A percentile compares a stretch with the other conserved stretches of the same genome.
Evolutionary conservation across 805 yeast genomes (phyloP).

Genomic region (Alloascoidea africana): DNA sequence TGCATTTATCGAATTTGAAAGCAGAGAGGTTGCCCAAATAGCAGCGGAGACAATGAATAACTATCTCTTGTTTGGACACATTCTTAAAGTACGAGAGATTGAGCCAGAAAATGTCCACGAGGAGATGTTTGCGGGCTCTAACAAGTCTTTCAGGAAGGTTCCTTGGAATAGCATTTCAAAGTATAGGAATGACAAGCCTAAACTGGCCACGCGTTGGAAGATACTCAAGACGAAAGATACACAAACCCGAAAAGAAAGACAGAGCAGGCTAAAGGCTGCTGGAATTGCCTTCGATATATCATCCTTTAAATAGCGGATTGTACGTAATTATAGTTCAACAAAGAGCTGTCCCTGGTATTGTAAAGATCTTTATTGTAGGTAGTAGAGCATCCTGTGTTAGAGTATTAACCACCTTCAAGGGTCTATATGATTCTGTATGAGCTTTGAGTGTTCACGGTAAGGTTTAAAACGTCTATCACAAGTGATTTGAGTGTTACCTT

Average conservation of each 20-base stretch:
- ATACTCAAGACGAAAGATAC: slow-evolving; percentile 31
- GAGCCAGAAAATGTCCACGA: slow-evolving; percentile 22
- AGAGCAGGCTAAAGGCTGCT: slow-evolving; percentile 30
- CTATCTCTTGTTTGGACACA: slow-evolving; percentile 77
- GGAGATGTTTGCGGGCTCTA: slow-evolving; percentile 42
- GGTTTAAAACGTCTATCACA: too few species aligned
- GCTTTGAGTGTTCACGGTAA: too few species aligned
- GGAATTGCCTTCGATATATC: slow-evolving; percentile 49
- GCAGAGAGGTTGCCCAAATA: slow-evolving; percentile 61
- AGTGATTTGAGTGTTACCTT: too few species aligned
- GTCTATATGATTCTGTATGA: too few species aligned
- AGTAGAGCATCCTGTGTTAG: too few species aligned
- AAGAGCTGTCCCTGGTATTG: too few species aligned
- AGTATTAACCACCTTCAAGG: too few species aligned
- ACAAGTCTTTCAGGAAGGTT: slow-evolving; percentile 35
- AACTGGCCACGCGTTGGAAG: slow-evolving; percentile 41
- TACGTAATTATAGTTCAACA: too few species aligned
- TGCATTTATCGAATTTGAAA: slow-evolving; percentile 76
- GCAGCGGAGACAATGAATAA: slow-evolving; percentile 96
- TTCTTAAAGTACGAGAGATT: slow-evolving; percentile 55
- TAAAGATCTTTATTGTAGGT: too few species aligned
- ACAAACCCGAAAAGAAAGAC: slow-evolving; percentile 26
- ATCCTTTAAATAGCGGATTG: too few species aligned
- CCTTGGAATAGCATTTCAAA: slow-evolving; percentile 45
- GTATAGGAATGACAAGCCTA: slow-evolving; percentile 39